Percentiles rank a stretch among this genome's conserved stretches.
phyloP scores from a whole-genome alignment of 2,329 filamentous ascomycete species.

The Alternaria viburni region DNA sequence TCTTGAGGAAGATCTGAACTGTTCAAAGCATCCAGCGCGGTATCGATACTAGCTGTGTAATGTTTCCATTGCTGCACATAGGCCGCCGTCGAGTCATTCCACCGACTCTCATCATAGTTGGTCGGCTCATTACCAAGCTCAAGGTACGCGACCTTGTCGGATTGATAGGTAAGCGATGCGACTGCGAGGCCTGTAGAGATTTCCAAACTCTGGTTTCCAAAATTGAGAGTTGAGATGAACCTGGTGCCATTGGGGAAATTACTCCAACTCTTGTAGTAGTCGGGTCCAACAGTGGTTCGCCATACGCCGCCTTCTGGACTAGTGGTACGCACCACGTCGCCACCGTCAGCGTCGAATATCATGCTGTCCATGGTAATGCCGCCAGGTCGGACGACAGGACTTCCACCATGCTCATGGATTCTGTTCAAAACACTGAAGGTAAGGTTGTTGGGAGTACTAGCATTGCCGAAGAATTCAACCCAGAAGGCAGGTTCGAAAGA shows the following conservation, averaged over 20 bases:
- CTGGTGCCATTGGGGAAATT: slow-evolving; percentile 16
- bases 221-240: slow-evolving; percentile 18
- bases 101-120: slow-evolving; percentile 8
- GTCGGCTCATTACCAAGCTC: slow-evolving; percentile 19
- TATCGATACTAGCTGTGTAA: slow-evolving; percentile 10
- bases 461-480: slow-evolving; percentile 19
- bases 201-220: slow-evolving; percentile 12
- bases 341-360: slow-evolving; percentile 6
- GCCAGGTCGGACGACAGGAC: slow-evolving; percentile 14
- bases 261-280: slow-evolving; percentile 15
- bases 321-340: slow-evolving; percentile 13
- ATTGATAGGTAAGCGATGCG: slow-evolving; percentile 10
- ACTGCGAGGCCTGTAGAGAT: slow-evolving; percentile 15
- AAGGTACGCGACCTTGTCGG: slow-evolving; percentile 12
- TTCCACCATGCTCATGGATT: slow-evolving; percentile 15
- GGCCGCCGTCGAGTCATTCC: slow-evolving; percentile 8
- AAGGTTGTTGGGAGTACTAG: slow-evolving; percentile 11
- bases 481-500: slow-evolving; percentile 18
- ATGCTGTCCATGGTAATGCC: slow-evolving; percentile 20
- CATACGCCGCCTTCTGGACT: slow-evolving; percentile 13
- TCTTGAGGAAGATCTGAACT: not conserved
- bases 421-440: slow-evolving; percentile 7
- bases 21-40: slow-evolving; percentile 1
- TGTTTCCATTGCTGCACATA: slow-evolving; percentile 16
- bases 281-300: slow-evolving; percentile 13